Evolutionary conservation across 805 yeast species (phyloP), one percentile per base, ranked within the genome.

Genomic region (Kuraishia capsulata): DNA sequence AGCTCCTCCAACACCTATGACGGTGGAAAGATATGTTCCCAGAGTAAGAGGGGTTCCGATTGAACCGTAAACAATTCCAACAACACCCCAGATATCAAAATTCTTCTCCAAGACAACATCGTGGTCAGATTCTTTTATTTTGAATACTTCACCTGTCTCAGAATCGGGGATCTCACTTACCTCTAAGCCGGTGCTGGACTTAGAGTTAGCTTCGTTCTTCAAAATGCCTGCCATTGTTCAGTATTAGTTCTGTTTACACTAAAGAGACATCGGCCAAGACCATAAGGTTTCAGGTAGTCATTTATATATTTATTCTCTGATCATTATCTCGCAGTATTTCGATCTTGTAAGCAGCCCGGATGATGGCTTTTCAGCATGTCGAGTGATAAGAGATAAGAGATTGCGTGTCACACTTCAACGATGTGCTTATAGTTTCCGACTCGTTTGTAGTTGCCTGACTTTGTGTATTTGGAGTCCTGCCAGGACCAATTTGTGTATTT

Each of bases 1-100:
- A 23, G 26, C 26, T 23, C 26, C 26, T 23, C 26, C 26, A 23
- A 23, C 26, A 23, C 26, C 26, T 8, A 23, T 23, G 26, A 23
- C 26, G 26, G 26, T 23, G 26, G 26, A 23, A 13, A 33, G 23
- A 33, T 33, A 33, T 33, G 36, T 33, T 4, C 36, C 36, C 14
- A 33, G 23, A 14, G 36, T 16, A 25, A 33, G 20, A 9, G 36
- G 36, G 5, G 36, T 33, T 11, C 26, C 36, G 23, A 33, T 20
- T 3, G 36, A 33, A 5, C 26, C 20, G 23, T 33, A 33, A 14
- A 33, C 36, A 17, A 33, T 33, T 14, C 36, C 36, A 4, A 33
- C 23, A 33, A 33, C 36, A 33, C 36, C 23, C 36, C 36, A 33
- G 26, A 23, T 23, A 23, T 23, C 26, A 11, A 23, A 23, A 11